Base-by-base conservation (phyloP, 2,329 filamentous ascomycete species). In the Alternaria sp. region DNA sequence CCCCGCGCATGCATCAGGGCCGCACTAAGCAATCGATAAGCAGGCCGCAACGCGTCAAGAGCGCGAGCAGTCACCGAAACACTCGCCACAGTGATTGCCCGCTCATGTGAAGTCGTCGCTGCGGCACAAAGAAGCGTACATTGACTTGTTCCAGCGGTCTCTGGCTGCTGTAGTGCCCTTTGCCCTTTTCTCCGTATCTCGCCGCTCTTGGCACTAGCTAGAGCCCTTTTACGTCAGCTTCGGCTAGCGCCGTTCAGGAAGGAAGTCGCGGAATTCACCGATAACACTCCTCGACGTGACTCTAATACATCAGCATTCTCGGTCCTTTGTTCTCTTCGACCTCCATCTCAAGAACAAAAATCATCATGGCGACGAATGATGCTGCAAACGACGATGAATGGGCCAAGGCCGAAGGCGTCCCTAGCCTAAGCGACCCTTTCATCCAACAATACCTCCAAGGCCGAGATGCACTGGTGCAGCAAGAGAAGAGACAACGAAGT, bases 401-500 rank as follows among this genome's bases (percentile, higher is more conserved):
- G 77, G 74, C 75, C 51, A 65, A 77, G 57, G 76, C 77, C 39
- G 75, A 81, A 62, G 81, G 82, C 51, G 76, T 79, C 11, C 78
- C 78, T 3, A 74, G 66, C 43, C 68, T 78, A 24, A 79, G 86
- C 9, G 92, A 96, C 70, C 88, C 90, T 0, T 93, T 96, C 77
- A 86, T 97, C 47, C 88, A 92, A 70, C 88, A 94, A 75, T 97
- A 96, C 73, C 81, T 96, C 39, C 80, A 87, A 43, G 92, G 92
- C 22, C 87, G 94, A 51, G 85, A 90, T 69, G 88, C 88, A 26
- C 85, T 98, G 53, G 90, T 97, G 58, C 84, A 84, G 18, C 87
- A 96, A 74, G 95, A 98, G 78, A 89, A 92, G 78, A 91, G 89
- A 71, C 87, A 91, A 72, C 88, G 94, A 60, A 93, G 93, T 76